Conservation (phyloP, 106 monocot genomes). For the Hemerocallis citrina region DNA sequence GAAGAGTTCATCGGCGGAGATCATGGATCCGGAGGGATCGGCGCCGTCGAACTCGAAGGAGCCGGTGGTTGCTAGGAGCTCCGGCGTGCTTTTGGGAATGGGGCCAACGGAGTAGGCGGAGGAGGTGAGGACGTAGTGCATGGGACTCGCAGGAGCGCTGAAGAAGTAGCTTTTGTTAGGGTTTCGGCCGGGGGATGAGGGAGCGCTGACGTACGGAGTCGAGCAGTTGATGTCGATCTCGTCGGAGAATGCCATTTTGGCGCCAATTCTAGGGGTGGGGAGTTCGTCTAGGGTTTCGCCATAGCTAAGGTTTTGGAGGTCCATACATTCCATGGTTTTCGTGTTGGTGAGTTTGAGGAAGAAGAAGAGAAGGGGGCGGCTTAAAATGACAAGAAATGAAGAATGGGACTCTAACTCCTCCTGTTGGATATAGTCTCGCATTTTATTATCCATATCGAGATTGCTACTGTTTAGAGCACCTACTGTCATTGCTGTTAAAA, state of each 20-base stretch:
- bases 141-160: conserved; percentile 68
- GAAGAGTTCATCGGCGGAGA: conserved; percentile 80
- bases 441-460: not conserved
- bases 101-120: not conserved
- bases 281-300: not conserved
- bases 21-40: conserved; percentile 38
- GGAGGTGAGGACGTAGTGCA: conserved; percentile 43
- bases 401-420: not conserved
- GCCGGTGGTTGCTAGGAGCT: conserved; percentile 1
- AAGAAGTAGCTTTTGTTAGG: conserved; percentile 29
- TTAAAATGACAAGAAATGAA: conserved; percentile 5
- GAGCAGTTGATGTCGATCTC: conserved; percentile 23
- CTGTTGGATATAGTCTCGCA: not conserved
- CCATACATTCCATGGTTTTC: conserved; percentile 3
- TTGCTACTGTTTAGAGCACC: no score
- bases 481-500: no score
- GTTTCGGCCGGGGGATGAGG: conserved; percentile 44
- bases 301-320: conserved; percentile 8
- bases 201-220: conserved; percentile 49
- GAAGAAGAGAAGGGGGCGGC: not conserved
- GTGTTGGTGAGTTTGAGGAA: not conserved
- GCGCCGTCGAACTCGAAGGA: conserved; percentile 39
- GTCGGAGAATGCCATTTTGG: not conserved
- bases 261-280: conserved; percentile 6
- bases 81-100: not conserved